Evolutionary conservation across 495 filamentous ascomycete species (phyloP).

Genomic region (Talaromyces wortmannii): DNA sequence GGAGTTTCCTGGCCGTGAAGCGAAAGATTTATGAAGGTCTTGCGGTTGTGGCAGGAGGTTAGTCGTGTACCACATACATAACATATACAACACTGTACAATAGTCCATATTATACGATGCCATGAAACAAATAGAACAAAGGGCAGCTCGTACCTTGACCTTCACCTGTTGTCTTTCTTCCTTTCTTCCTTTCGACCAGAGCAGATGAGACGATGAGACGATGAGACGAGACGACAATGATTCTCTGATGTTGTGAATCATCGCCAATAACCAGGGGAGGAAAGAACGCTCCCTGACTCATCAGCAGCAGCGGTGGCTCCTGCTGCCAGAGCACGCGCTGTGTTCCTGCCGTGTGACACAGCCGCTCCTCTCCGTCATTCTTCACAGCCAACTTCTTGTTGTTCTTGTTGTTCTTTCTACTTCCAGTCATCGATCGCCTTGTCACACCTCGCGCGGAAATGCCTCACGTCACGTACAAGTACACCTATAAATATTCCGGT

Average conservation of each 20-base stretch:
- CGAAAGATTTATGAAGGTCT: slow-evolving; percentile 77
- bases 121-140: not conserved
- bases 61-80: slow-evolving; percentile 10
- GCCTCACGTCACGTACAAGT: not conserved
- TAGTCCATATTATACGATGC: not conserved
- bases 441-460: not conserved
- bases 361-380: too few relatives aligned
- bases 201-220: not conserved
- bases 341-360: too few relatives aligned
- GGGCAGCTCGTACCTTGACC: too few relatives aligned
- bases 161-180: too few relatives aligned
- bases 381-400: not conserved
- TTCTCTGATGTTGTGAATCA: not conserved
- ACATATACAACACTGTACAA: not conserved
- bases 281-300: not conserved
- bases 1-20: slow-evolving; percentile 72
- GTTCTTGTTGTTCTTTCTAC: not conserved
- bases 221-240: not conserved
- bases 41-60: slow-evolving; percentile 70
- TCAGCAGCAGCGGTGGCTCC: not conserved
- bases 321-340: not conserved
- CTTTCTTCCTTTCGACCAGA: not conserved
- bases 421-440: not conserved
- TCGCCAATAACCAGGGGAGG: too few relatives aligned
- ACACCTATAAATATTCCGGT: not conserved